Evolutionary conservation across 2,329 filamentous ascomycete species (phyloP), one percentile per base, ranked within the genome.

Genomic region (Diaporthe destruens): DNA sequence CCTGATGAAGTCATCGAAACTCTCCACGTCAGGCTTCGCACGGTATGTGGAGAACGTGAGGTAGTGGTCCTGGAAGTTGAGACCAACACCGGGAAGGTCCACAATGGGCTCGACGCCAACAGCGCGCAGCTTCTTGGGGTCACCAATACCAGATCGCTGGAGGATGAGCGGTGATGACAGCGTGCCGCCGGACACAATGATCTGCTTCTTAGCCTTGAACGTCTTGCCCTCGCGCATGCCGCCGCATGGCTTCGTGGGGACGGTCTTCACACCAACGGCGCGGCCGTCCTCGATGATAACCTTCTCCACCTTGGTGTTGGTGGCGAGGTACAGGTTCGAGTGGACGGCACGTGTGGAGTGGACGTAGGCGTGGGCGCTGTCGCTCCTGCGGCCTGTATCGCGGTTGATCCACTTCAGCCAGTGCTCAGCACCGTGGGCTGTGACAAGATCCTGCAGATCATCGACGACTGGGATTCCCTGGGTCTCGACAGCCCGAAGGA

Each of bases 331-430:
- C 63, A 95, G 81, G 79, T 94, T 95, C 75, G 87, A 86, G 79
- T 94, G 86, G 51, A 91, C 87, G 2, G 92, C 86, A 65, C 93
- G 88, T 6, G 93, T 95, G 69, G 91, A 90, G 81, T 96, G 93
- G 74, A 96, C 86, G 76, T 95, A 95, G 2, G 90, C 92, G 77
- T 94, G 93, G 8, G 93, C 93, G 69, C 91, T 92, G 82, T 95
- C 93, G 73, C 90, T 93, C 72, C 93, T 91, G 66, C 93, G 90
- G 56, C 93, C 93, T 78, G 88, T 90, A 81, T 89, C 89, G 73
- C 89, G 88, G 78, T 95, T 95, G 82, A 95, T 95, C 93, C 93
- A 95, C 82, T 95, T 95, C 71, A 95, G 84, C 93, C 93, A 95
- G 76, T 95, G 93, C 82, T 95, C 92, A 57, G 92, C 93, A 75